Conservation (phyloP, 2,329 filamentous ascomycete species). For the Aspergillus proliferans region DNA sequence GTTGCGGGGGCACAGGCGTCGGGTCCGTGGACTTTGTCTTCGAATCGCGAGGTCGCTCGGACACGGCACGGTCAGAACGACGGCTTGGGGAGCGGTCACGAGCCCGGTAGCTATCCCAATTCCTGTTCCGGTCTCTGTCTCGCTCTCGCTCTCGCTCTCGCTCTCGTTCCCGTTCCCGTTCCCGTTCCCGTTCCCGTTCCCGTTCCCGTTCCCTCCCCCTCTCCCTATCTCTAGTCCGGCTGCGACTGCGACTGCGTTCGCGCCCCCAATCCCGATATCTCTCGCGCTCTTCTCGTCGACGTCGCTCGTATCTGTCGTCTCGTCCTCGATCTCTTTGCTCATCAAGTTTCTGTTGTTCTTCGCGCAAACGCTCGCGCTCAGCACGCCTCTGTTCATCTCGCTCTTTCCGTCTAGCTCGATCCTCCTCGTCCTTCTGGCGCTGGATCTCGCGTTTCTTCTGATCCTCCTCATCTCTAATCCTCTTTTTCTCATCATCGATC, state of each 20-base stretch:
- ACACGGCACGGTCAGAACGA: conserved; percentile 26
- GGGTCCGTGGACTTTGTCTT: conserved; percentile 29
- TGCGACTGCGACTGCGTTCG: conserved; percentile 28
- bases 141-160: conserved; percentile 14
- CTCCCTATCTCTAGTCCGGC: conserved; percentile 27
- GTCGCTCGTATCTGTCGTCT: conserved; percentile 41
- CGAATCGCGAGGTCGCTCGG: conserved; percentile 24
- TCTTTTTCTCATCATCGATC: conserved; percentile 38
- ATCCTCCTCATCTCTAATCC: conserved; percentile 37
- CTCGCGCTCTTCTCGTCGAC: conserved; percentile 42
- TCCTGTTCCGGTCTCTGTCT: conserved; percentile 6
- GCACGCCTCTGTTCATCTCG: conserved; percentile 44
- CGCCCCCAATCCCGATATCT: conserved; percentile 36
- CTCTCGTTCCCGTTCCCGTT: too few species aligned
- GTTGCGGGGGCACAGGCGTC: conserved; percentile 19
- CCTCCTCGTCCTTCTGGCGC: conserved; percentile 39
- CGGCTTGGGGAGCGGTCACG: conserved; percentile 27
- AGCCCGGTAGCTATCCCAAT: conserved; percentile 20
- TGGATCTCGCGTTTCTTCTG: conserved; percentile 39
- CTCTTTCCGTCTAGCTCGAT: conserved; percentile 46
- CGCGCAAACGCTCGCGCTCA: conserved; percentile 46
- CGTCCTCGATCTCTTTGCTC: conserved; percentile 49
- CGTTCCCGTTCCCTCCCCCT: too few species aligned
- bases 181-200: too few species aligned
- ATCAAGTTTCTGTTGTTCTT: conserved; percentile 48